Base-by-base conservation (phyloP, 164 flowering plant species). In the Taxillus chinensis region DNA sequence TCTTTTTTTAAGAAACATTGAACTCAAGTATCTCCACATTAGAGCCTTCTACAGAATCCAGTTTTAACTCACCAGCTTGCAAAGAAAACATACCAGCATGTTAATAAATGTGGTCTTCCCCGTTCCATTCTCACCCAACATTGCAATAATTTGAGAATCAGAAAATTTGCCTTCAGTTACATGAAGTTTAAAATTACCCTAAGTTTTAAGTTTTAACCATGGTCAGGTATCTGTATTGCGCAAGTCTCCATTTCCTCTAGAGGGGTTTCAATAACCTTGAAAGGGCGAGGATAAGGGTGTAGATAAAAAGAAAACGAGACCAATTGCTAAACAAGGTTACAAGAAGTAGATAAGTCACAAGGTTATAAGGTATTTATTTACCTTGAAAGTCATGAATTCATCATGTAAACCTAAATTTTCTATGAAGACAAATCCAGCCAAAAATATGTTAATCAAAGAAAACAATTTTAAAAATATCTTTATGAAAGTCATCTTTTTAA, bases 51-150 rank as follows among this genome's bases (percentile, higher is more conserved):
- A 82, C 81, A 17, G 61, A 45, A 73, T 95, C 99, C 56, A 96
- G 99, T 72, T 91, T 91, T 83, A 95, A 57, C 63, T 87, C 70
- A 76, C 97, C 96, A 80, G 97, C 97, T 96, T 91, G 78, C 62
- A 7, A 42, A 61, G 27, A 27, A 59, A 55, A 1, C 11, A 5
- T 89, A 95, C 99, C 95, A 95, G 92, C 99, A 91, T 90, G 16
- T 97, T 83, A 40, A 95, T 91, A 71, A 95, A 95, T 3, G 99
- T 89, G 45, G 99, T 95, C 80, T 95, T 91, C 65, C 99, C 97
- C 0, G 99, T 95, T 60, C 99, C 99, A 81, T 95, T 95, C 73
- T 95, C 96, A 58, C 99, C 99, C 70, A 91, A 78, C 99, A 93
- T 93, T 12, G 90, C 99, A 66, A 93, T 65, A 66, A 95, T 91